Evolutionary conservation across 768 basidiomycete genomes (phyloP).

Genomic region (Filobasidium floriforme): DNA sequence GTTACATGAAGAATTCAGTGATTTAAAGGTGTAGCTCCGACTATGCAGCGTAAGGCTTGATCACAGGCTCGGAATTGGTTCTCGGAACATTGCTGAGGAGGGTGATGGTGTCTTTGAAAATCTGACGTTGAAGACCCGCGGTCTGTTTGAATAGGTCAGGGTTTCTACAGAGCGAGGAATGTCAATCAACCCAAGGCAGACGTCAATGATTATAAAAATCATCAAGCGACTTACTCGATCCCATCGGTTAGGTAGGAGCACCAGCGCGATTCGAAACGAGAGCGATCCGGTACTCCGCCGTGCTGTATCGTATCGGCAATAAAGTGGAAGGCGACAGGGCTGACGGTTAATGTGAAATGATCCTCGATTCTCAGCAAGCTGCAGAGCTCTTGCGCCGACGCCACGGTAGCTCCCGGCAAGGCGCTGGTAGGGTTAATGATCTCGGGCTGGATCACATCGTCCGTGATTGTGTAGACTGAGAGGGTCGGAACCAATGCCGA

Average conservation of each 20-base stretch:
- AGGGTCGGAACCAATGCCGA: slow-evolving; percentile 35
- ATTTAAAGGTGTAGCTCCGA: too few species aligned
- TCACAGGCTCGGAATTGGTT: slow-evolving; percentile 17
- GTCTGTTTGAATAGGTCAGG: slow-evolving; percentile 25
- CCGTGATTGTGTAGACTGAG: slow-evolving; percentile 28
- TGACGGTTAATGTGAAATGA: slow-evolving; percentile 30
- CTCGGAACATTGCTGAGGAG: slow-evolving; percentile 21
- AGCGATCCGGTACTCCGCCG: slow-evolving; percentile 19
- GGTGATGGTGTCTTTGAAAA: slow-evolving; percentile 22
- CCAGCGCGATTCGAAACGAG: slow-evolving; percentile 20
- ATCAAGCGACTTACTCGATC: slow-evolving; percentile 15
- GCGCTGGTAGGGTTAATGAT: slow-evolving; percentile 24
- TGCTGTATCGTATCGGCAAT: slow-evolving; percentile 30
- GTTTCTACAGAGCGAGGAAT: neutral
- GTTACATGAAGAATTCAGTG: too few species aligned
- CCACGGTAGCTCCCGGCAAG: slow-evolving; percentile 23
- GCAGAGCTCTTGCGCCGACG: slow-evolving; percentile 26
- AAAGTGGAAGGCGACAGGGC: slow-evolving; percentile 32
- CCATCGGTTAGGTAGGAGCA: slow-evolving; percentile 25
- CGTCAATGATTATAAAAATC: too few species aligned
- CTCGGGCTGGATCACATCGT: slow-evolving; percentile 38
- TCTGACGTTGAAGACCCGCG: slow-evolving; percentile 19
- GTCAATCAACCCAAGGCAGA: neutral
- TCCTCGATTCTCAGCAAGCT: slow-evolving; percentile 21
- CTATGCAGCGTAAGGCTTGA: slow-evolving; percentile 22